phyloP scores from a whole-genome alignment of 768 basidiomycete species.

The Phylloporus rhodoxanthus region DNA sequence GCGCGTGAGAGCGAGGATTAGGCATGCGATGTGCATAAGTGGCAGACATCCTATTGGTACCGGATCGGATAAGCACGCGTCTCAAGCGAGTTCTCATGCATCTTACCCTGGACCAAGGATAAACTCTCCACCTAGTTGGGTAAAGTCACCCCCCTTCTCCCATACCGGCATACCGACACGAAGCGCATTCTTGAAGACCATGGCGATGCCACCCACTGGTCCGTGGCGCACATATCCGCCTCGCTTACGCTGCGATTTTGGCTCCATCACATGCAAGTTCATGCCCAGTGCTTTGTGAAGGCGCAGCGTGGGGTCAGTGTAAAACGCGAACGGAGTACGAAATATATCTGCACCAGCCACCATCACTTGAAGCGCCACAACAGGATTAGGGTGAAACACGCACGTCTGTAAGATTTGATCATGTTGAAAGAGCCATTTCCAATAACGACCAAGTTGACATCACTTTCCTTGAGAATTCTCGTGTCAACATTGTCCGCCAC shows the following conservation, averaged over 20 bases:
- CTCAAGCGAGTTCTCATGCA: conserved; percentile 21
- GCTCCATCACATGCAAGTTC: conserved; percentile 43
- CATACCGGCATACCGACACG: conserved; percentile 76
- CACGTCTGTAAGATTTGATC: conserved; percentile 68
- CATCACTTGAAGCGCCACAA: background rate
- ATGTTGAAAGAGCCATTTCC: conserved; percentile 73
- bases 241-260: conserved; percentile 38
- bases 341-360: conserved; percentile 50
- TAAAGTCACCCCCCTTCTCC: conserved; percentile 70
- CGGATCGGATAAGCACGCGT: background rate
- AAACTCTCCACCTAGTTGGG: conserved; percentile 89
- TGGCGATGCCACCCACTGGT: conserved; percentile 59
- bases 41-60: conserved; percentile 47
- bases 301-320: conserved; percentile 67
- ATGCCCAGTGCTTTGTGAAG: conserved; percentile 77
- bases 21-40: conserved; percentile 84
- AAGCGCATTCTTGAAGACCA: conserved; percentile 65
- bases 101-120: conserved; percentile 58
- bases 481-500: conserved; percentile 46
- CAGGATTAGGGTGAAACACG: conserved; percentile 19
- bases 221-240: conserved; percentile 68
- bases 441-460: conserved; percentile 64
- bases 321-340: conserved; percentile 64
- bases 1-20: conserved; percentile 64
- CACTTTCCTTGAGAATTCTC: conserved; percentile 42